Percentiles rank a stretch among this genome's conserved stretches.
Evolutionary conservation across 2,329 filamentous ascomycete species (phyloP).

Genomic region (Alternaria sp.): DNA sequence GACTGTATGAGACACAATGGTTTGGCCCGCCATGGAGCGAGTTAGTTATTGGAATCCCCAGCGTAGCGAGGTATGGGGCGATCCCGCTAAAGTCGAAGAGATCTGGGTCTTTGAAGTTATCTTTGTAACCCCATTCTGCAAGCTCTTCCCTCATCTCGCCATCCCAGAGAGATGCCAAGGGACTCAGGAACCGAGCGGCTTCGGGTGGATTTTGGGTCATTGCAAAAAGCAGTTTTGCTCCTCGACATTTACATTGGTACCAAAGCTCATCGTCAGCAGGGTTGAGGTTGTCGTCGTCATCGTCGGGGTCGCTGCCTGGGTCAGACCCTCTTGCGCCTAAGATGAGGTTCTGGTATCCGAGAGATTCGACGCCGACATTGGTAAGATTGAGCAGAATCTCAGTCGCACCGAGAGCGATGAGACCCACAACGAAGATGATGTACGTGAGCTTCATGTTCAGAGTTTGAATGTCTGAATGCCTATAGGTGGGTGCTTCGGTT

Average conservation of each 20-base stretch:
- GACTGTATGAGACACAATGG: background rate
- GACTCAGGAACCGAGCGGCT: background rate
- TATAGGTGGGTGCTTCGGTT: background rate
- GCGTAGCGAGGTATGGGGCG: background rate
- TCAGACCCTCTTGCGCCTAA: background rate
- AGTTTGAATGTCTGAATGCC: too few species aligned
- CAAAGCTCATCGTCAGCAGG: background rate
- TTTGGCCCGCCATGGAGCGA: background rate
- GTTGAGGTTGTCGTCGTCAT: background rate
- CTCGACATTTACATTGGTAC: background rate
- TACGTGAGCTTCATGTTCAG: background rate
- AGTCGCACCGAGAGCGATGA: background rate
- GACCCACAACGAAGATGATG: background rate
- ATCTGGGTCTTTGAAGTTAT: background rate
- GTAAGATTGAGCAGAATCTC: background rate
- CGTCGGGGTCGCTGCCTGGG: too few species aligned
- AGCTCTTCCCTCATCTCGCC: background rate
- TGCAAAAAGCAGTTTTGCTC: background rate
- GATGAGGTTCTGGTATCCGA: background rate
- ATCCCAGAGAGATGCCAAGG: background rate
- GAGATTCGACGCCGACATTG: background rate
- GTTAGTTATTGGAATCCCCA: background rate
- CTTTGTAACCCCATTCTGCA: conserved; percentile 1
- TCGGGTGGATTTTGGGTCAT: background rate
- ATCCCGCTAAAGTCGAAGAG: background rate